A percentile compares a stretch with the other conserved stretches of the same genome.
phyloP scores from a whole-genome alignment of 1,139 yeast genomes.

The Sugiyamaella neomexicana region DNA sequence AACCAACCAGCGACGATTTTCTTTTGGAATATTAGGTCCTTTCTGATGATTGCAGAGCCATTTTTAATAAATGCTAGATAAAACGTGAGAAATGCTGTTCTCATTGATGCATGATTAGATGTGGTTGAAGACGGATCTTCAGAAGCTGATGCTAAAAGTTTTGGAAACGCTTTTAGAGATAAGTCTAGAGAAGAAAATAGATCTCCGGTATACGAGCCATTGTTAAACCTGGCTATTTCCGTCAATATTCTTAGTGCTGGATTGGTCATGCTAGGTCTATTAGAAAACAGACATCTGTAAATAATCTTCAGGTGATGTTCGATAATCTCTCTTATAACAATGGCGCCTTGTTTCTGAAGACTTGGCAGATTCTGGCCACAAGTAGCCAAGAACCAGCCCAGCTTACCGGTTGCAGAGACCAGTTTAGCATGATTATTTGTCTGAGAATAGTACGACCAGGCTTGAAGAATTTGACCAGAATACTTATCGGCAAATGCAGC shows the following conservation, averaged over 20 bases:
- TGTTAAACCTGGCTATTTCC: slow-evolving; percentile 51
- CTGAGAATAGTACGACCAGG: slow-evolving; percentile 66
- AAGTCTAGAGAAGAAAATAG: slow-evolving; percentile 70
- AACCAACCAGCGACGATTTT: slow-evolving; percentile 64
- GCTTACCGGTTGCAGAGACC: slow-evolving; percentile 23
- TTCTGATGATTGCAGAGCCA: slow-evolving; percentile 56
- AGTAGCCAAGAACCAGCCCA: slow-evolving; percentile 25
- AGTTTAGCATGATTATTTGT: slow-evolving; percentile 25
- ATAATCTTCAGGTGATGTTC: slow-evolving; percentile 59
- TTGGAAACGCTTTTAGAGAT: slow-evolving; percentile 59
- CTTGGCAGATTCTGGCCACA: slow-evolving; percentile 23
- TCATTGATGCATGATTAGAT: slow-evolving; percentile 29
- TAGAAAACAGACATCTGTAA: slow-evolving; percentile 64
- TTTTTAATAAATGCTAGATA: slow-evolving; percentile 52
- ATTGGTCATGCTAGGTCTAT: slow-evolving; percentile 59
- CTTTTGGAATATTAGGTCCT: slow-evolving; percentile 59
- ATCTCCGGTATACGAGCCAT: slow-evolving; percentile 54
- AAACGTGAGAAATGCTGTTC: slow-evolving; percentile 60
- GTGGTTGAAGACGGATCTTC: slow-evolving; percentile 30
- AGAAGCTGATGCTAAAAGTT: slow-evolving; percentile 48
- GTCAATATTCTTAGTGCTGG: slow-evolving; percentile 60
- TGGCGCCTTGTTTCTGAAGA: slow-evolving; percentile 35
- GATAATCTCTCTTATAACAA: slow-evolving; percentile 53
- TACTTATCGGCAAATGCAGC: slow-evolving; percentile 40
- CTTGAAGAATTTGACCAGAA: slow-evolving; percentile 45